Base-by-base conservation (phyloP, 129 eudicot species). In the Chrysanthemum seticuspe region DNA sequence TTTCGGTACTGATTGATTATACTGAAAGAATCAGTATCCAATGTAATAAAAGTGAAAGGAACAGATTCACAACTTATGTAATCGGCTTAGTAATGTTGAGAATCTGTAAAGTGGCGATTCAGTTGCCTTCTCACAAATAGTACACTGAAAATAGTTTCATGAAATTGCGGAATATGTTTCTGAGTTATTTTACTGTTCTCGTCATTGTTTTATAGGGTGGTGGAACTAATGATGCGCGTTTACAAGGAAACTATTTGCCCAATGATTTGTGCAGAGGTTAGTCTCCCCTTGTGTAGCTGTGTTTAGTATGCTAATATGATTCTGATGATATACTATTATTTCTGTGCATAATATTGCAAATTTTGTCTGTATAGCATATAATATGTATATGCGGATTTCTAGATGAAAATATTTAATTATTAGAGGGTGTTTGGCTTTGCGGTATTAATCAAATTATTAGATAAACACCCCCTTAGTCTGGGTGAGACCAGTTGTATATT, bases 221-320 rank as follows among this genome's bases (percentile, higher is more conserved):
- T 13, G 31, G 49, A 69, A 65, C 19, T 10, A 13, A 44, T 70
- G 75, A 61, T 58, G 10, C 44, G 64, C 45, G 18, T 76, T 61
- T 76, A 62, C 56, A 51, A 69, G 11, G 75, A 69, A 12, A 69
- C 62, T 34, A 61, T 77, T 60, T 49, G 65, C 56, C 81, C 76
- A 19, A 77, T 69, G 81, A 62, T 60, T 62, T 44, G 18, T 50
- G 70, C 75, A 69, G 75, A 76, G 2, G 74, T 69, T 36, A 67
- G 68, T 76, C 63, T 49, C 48, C 10, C 56, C 69, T 13, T 65
- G 47, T 40, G 47, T 40, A 40, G 0, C 2, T 8, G 47, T 40
- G 47, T 49, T 76, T 23, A 19, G 21, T 19, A 19, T 19, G 21
- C 21, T 19, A 19, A 19, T 19, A 19, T 19, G 21, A 19, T 19